Base-by-base conservation (phyloP, 1,284 basidiomycete species). In the Naganishia albida region DNA sequence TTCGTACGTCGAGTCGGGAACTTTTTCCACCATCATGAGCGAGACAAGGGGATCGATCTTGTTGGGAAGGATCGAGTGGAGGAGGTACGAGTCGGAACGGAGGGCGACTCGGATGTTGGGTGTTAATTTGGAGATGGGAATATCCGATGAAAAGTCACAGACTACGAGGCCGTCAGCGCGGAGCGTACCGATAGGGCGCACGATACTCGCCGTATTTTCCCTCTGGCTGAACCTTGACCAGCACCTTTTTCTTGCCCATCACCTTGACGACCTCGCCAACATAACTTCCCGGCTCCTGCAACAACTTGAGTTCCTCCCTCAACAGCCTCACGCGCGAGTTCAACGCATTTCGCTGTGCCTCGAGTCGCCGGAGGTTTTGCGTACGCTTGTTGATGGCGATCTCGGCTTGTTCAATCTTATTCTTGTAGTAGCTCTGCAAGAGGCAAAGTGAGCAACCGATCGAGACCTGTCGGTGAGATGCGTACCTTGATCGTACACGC, bases 11-110 rank as follows among this genome's bases (percentile, higher is more conserved):
- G 90, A 93, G 79, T 99, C 95, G 0, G 95, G 95, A 0, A 98
- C 95, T 80, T 99, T 99, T 82, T 99, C 95, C n/a, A 98, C 95
- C 95, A 98, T 97, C 96, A 99, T 96, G 69, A 96, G 86, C 26
- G 91, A 93, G 25, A 96, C 93, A 39, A 95, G 86, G 4, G 93
- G 92, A 78, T 95, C 93, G 71, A 95, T 88, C 82, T 97, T 95
- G 83, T 93, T 95, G 1, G 93, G 93, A 0, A 96, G 82, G 73
- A 96, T 90, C 78, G 91, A 92, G 83, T 95, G 92, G 68, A 95
- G 88, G 43, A 90, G 90, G 80, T 97, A 97, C 0, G 88, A 92
- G 79, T 99, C 95, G 68, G 93, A 95, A 54, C 94, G 91, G 57
- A 99, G 88, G 10, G 95, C 93, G 62, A 99, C 91, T 62, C 95